Percentiles rank a stretch among this genome's conserved stretches.
phyloP scores from a whole-genome alignment of 2,329 filamentous ascomycete species.

The Gnomoniopsis sp. region DNA sequence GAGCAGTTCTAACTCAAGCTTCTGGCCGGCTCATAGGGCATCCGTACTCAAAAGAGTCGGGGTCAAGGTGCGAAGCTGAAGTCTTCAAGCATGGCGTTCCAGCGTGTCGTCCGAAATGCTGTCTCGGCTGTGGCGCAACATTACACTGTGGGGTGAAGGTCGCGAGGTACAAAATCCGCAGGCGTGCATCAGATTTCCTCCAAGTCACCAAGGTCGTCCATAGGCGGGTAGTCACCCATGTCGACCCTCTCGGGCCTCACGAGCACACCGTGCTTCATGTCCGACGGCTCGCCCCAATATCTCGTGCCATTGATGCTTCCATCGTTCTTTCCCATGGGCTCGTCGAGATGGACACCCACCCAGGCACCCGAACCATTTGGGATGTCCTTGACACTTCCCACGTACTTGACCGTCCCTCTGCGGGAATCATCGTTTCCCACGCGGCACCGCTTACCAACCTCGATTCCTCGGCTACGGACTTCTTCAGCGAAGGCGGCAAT shows the following conservation, averaged over 20 bases:
- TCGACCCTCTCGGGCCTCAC: constrained; percentile 76
- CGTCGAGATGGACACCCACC: constrained; percentile 73
- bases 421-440: constrained; percentile 65
- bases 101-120: background rate
- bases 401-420: constrained; percentile 67
- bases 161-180: too few species aligned
- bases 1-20: background rate
- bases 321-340: constrained; percentile 81
- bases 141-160: too few species aligned
- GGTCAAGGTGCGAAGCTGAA: constrained; percentile 1
- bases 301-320: constrained; percentile 59
- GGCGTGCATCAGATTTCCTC: constrained; percentile 70
- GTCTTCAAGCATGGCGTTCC: background rate
- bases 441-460: constrained; percentile 59
- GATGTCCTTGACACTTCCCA: constrained; percentile 73
- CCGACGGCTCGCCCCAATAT: constrained; percentile 66
- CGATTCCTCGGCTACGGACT: constrained; percentile 65
- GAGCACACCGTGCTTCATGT: constrained; percentile 72
- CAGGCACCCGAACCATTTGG: constrained; percentile 62
- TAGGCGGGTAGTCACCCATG: constrained; percentile 66
- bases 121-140: background rate
- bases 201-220: constrained; percentile 75
- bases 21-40: background rate
- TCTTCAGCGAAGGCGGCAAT: constrained; percentile 66
- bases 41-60: background rate